Conservation (phyloP, 805 yeast species). For the Hanseniaspora meyeri region DNA sequence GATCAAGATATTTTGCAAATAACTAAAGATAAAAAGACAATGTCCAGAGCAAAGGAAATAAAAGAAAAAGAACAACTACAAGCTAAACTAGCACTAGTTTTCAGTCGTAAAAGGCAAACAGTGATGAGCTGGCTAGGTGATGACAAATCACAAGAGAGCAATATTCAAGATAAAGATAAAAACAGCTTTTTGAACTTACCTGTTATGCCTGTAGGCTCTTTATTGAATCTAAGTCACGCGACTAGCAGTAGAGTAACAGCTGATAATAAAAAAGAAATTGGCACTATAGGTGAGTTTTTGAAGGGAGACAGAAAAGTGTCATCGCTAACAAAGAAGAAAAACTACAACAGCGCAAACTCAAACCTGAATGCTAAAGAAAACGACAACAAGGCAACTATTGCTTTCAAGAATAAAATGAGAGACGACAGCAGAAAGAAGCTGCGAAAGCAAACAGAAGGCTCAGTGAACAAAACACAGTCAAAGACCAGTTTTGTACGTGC, state of each 20-base stretch:
- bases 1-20: too few relatives aligned
- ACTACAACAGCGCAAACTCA: constrained; percentile 12
- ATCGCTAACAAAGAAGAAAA: constrained; percentile 25
- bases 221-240: constrained; percentile 19
- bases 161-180: constrained; percentile 17
- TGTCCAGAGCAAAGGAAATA: constrained; percentile 28
- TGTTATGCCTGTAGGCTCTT: constrained; percentile 26
- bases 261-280: constrained; percentile 20
- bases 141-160: not conserved
- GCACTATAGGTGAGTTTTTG: constrained; percentile 29
- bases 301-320: constrained; percentile 26
- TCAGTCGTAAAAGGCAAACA: constrained; percentile 18
- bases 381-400: constrained; percentile 28
- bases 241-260: not conserved
- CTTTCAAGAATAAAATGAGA: constrained; percentile 27
- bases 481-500: not conserved
- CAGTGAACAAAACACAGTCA: not conserved
- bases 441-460: constrained; percentile 7
- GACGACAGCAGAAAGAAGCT: constrained; percentile 18
- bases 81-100: constrained; percentile 24
- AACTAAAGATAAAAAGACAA: too few relatives aligned
- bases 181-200: constrained; percentile 24
- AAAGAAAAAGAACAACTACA: constrained; percentile 26
- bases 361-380: constrained; percentile 22
- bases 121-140: constrained; percentile 24